Conservation (phyloP, 1,284 basidiomycete genomes). For the Boletus semigastroideus region DNA sequence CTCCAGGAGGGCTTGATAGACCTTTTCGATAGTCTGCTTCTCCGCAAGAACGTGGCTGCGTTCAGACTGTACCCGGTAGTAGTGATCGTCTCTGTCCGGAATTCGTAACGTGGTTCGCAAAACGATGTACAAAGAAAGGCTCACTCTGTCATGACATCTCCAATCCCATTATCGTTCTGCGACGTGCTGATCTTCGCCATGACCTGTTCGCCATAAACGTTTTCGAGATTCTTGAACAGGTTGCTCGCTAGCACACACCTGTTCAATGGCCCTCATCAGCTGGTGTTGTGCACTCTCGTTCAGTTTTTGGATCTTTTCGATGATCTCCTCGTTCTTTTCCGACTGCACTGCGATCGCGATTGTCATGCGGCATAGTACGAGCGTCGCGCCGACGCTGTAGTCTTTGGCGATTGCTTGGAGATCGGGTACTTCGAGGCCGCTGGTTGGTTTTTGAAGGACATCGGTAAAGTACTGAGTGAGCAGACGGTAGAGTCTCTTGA, state of each 20-base stretch:
- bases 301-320: constrained; percentile 80
- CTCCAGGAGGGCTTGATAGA: constrained; percentile 72
- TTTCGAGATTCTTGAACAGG: background rate
- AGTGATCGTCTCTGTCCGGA: constrained; percentile 71
- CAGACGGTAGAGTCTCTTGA: constrained; percentile 84
- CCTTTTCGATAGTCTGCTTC: constrained; percentile 80
- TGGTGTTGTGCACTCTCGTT: constrained; percentile 79
- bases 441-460: constrained; percentile 72
- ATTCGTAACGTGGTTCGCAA: constrained; percentile 6
- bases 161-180: constrained; percentile 42
- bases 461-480: constrained; percentile 87
- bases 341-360: constrained; percentile 94
- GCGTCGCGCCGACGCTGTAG: constrained; percentile 60
- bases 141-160: constrained; percentile 74
- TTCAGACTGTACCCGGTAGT: constrained; percentile 80
- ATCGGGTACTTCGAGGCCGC: constrained; percentile 75
- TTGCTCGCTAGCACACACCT: constrained; percentile 44
- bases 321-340: constrained; percentile 79
- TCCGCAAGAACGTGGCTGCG: constrained; percentile 70
- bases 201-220: constrained; percentile 44
- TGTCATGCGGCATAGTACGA: constrained; percentile 79
- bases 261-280: constrained; percentile 85
- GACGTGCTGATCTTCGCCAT: constrained; percentile 65
- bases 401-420: constrained; percentile 82
- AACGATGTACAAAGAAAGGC: constrained; percentile 28